Percentiles rank a stretch among this genome's conserved stretches.
These are phyloP conservation scores for Herpetomonas samuelpessoai DNA, from an alignment of 208 protist genomes.

Conservation along the genomic window DNA sequence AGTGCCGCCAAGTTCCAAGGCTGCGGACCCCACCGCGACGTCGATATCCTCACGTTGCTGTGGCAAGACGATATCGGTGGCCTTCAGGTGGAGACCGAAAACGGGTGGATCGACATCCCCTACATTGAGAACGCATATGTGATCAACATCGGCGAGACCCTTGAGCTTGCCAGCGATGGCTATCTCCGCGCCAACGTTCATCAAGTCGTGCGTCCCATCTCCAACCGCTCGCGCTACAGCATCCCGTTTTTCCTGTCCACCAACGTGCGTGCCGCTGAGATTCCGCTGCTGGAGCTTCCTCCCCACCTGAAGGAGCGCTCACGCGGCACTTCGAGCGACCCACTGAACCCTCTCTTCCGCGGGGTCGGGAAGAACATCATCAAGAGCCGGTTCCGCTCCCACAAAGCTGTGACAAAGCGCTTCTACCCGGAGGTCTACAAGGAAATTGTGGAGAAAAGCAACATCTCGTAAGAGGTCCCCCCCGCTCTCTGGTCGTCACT, in stretches of 20 bases:
- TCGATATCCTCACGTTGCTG: slow-evolving; percentile 11
- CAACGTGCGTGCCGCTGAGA: slow-evolving; percentile 10
- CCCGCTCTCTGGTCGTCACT: background rate
- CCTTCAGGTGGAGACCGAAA: slow-evolving; percentile 14
- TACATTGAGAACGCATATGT: slow-evolving; percentile 4
- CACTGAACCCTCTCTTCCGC: slow-evolving; percentile 13
- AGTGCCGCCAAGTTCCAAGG: slow-evolving; percentile 1
- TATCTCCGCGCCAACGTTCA: slow-evolving; percentile 15
- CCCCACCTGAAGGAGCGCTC: slow-evolving; percentile 7
- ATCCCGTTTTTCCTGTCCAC: slow-evolving; percentile 15
- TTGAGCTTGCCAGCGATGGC: slow-evolving; percentile 12
- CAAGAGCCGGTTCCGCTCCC: slow-evolving; percentile 15
- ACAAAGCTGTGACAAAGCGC: no score
- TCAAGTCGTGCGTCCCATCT: slow-evolving; percentile 7
- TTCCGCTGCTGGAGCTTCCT: slow-evolving; percentile 9
- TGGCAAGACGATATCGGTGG: slow-evolving; percentile 13
- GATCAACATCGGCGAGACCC: slow-evolving; percentile 15
- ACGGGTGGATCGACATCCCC: slow-evolving; percentile 15
- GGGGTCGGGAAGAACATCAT: slow-evolving; percentile 12
- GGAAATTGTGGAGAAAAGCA: background rate
- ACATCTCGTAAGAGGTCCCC: background rate
- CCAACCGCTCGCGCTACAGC: slow-evolving; percentile 10
- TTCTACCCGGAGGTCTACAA: background rate
- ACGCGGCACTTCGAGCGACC: slow-evolving; percentile 6
- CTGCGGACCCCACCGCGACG: slow-evolving; percentile 8